phyloP scores from a whole-genome alignment of 257 asterid genomes.

The Vinca minor region DNA sequence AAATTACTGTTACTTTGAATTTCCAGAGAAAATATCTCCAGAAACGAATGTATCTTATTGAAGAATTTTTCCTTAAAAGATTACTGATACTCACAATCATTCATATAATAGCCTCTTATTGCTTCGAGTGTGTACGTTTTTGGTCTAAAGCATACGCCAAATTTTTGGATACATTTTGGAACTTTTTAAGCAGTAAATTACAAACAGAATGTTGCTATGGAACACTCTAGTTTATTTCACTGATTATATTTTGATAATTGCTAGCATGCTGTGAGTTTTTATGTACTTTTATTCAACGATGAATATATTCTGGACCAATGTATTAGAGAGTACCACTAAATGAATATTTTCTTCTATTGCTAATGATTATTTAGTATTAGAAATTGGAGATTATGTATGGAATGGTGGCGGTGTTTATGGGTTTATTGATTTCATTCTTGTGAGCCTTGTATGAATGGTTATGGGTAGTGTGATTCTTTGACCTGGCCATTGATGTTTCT shows the following conservation, averaged over 20 bases:
- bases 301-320: neutral
- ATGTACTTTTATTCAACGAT: neutral
- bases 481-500: too few relatives aligned
- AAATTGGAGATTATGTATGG: too few relatives aligned
- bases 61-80: neutral
- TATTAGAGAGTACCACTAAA: neutral
- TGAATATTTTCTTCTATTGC: constrained; percentile 9
- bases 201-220: neutral
- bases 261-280: too few relatives aligned
- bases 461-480: too few relatives aligned
- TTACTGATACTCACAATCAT: neutral
- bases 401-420: too few relatives aligned
- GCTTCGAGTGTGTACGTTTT: neutral
- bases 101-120: neutral
- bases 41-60: too few relatives aligned
- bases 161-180: neutral
- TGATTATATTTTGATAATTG: neutral
- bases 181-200: neutral
- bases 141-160: neutral
- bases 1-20: neutral
- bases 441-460: too few relatives aligned
- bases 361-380: too few relatives aligned
- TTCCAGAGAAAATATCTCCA: neutral
- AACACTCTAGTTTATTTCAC: neutral
- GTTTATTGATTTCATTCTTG: too few relatives aligned